Percentiles rank a stretch among this genome's conserved stretches.
Conservation (phyloP, 768 basidiomycete genomes). For the Psilocybe azurescens region DNA sequence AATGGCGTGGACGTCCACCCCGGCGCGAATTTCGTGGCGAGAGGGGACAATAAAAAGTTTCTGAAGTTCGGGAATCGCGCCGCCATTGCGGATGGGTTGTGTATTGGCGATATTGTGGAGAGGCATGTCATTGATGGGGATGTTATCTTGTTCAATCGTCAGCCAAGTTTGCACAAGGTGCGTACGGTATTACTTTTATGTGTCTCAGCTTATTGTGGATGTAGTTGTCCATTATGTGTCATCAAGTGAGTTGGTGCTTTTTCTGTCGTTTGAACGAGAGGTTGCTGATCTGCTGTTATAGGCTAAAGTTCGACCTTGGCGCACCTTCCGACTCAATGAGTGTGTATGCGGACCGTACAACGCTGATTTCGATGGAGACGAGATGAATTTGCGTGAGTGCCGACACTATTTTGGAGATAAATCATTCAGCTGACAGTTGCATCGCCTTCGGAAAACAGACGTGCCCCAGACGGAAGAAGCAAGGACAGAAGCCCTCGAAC, state of each 20-base stretch:
- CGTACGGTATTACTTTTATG: slow-evolving; percentile 7
- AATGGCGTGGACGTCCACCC: slow-evolving; percentile 94
- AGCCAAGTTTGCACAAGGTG: slow-evolving; percentile 97
- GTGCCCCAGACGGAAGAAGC: slow-evolving; percentile 99
- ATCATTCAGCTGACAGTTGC: not conserved
- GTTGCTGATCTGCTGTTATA: slow-evolving; percentile 25
- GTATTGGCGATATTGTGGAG: slow-evolving; percentile 92
- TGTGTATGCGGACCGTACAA: slow-evolving; percentile 99
- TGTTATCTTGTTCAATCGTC: slow-evolving; percentile 97
- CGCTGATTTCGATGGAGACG: slow-evolving; percentile 99
- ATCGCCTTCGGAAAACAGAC: slow-evolving; percentile 52
- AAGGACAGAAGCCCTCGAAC: slow-evolving; percentile 92
- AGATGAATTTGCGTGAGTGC: slow-evolving; percentile 95
- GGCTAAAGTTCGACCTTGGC: slow-evolving; percentile 95
- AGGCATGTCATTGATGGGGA: slow-evolving; percentile 95
- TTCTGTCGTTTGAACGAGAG: not conserved
- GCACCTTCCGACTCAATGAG: slow-evolving; percentile 96
- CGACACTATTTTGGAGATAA: not conserved
- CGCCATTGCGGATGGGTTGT: slow-evolving; percentile 80
- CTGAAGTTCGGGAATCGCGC: slow-evolving; percentile 85
- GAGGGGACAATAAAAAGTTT: slow-evolving; percentile 88
- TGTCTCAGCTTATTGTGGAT: not conserved
- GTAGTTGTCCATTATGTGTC: slow-evolving; percentile 99
- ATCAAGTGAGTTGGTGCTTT: slow-evolving; percentile 63
- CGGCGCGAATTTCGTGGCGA: slow-evolving; percentile 92